Base-by-base conservation (phyloP, 768 basidiomycete species). In the Tylopilus subfusipes region DNA sequence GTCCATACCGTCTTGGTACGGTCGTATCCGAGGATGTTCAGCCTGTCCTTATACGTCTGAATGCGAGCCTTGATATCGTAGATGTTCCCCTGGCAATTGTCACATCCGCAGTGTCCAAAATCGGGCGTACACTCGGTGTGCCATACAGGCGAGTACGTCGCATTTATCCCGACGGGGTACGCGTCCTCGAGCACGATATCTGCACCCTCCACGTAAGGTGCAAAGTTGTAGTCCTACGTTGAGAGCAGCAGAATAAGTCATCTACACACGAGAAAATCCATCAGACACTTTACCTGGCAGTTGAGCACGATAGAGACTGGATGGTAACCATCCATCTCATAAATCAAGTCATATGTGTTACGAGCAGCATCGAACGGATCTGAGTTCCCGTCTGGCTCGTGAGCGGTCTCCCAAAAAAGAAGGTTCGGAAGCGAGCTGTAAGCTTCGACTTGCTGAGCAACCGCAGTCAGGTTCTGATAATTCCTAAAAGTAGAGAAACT, bases 31-130 rank as follows among this genome's bases (percentile, higher is more conserved):
- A 86, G 78, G 47, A 80, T 73, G 54, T 80, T 75, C 4, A 85
- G 68, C 29, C 88, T 76, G 43, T 83, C 69, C 48, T 72, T 74
- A 71, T 81, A 90, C 34, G 84, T 76, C 52, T 88, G 85, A 74
- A 90, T 79, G 27, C 89, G 75, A 0, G 71, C 72, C 16, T 78
- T 79, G 62, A 90, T 82, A 58, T 91, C 89, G 49, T 80, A 76
- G 48, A 89, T 80, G 19, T 53, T 64, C 1, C 87, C 86, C 53
- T 78, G 63, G 65, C 90, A 91, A 61, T 81, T 75, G 58, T 85
- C 85, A 59, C 75, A 89, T 54, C 89, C 89, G 62, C 88, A 91
- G 63, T 82, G 82, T 3, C 88, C 90, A 58, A 82, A 89, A 57
- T 82, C 79, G 10, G 62, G 62, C 0, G 81, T 88, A 62, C 86